Evolutionary conservation across 768 basidiomycete genomes (phyloP).

Genomic region (Butyriboletus loyo): DNA sequence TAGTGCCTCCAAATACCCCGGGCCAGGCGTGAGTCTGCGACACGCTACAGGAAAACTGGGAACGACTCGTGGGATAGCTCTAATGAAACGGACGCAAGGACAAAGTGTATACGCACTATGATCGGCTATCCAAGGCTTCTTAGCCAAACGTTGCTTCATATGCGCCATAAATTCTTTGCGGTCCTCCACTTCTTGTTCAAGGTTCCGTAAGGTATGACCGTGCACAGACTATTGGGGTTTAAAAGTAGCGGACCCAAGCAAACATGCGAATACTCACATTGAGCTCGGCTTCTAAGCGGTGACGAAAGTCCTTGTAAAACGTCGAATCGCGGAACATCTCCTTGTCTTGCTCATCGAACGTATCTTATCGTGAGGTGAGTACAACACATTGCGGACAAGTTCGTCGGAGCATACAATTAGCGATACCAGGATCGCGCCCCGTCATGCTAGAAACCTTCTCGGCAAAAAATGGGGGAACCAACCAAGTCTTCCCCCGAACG

Average conservation of each 20-base stretch:
- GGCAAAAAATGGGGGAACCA: slow-evolving; percentile 44
- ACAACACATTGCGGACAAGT: neutral
- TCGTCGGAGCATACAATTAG: slow-evolving; percentile 38
- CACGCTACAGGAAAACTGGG: slow-evolving; percentile 59
- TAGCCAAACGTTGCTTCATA: slow-evolving; percentile 50
- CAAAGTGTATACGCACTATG: slow-evolving; percentile 21
- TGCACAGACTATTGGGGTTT: slow-evolving; percentile 27
- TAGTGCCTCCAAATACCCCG: slow-evolving; percentile 65
- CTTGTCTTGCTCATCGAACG: slow-evolving; percentile 51
- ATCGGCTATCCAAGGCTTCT: slow-evolving; percentile 61
- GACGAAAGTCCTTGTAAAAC: slow-evolving; percentile 48
- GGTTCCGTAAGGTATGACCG: slow-evolving; percentile 41
- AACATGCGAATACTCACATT: slow-evolving; percentile 31
- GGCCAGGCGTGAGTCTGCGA: slow-evolving; percentile 64
- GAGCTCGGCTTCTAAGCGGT: slow-evolving; percentile 45
- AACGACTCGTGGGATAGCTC: slow-evolving; percentile 32
- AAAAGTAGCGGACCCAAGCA: neutral
- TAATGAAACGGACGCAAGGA: neutral
- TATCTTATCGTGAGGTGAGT: slow-evolving; percentile 1
- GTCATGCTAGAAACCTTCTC: slow-evolving; percentile 40
- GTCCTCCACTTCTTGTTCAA: slow-evolving; percentile 30
- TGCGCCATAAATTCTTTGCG: slow-evolving; percentile 37
- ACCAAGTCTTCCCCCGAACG: slow-evolving; percentile 60
- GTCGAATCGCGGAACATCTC: slow-evolving; percentile 45
- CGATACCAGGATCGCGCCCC: slow-evolving; percentile 32